A percentile compares a stretch with the other conserved stretches of the same genome.
phyloP scores from a whole-genome alignment of 2,329 filamentous ascomycete species.

The Neonectria hederae region DNA sequence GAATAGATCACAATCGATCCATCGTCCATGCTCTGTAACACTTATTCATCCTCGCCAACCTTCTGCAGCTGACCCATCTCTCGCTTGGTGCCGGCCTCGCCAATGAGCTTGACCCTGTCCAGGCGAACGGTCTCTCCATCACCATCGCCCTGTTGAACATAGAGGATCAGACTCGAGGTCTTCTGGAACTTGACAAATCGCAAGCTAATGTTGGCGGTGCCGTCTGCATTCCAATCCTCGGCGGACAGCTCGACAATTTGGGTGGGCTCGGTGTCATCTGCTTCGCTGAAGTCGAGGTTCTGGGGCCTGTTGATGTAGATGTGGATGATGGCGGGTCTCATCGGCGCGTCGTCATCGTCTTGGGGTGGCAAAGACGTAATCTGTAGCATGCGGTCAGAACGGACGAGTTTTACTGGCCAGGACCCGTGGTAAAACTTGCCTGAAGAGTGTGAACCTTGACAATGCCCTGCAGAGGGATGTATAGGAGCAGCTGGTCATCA shows the following conservation, averaged over 20 bases:
- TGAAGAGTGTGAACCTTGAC: conserved; percentile 88
- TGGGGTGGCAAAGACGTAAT: conserved; percentile 82
- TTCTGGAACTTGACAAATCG: conserved; percentile 99
- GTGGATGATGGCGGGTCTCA: conserved; percentile 84
- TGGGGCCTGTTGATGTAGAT: conserved; percentile 89
- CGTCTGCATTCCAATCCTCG: conserved; percentile 83
- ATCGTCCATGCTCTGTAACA: conserved; percentile 11
- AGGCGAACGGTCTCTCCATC: conserved; percentile 87
- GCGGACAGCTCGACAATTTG: conserved; percentile 80
- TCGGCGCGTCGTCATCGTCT: conserved; percentile 78
- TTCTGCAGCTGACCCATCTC: conserved; percentile 97
- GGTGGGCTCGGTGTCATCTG: conserved; percentile 83
- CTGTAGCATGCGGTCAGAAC: conserved; percentile 56
- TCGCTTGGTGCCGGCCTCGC: conserved; percentile 89
- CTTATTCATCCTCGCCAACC: conserved; percentile 77
- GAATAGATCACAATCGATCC: neutral
- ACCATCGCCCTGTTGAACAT: conserved; percentile 86
- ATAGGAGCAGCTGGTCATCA: conserved; percentile 95
- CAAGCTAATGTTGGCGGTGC: conserved; percentile 76
- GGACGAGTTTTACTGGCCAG: neutral
- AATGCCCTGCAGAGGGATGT: conserved; percentile 85
- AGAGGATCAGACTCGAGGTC: conserved; percentile 85
- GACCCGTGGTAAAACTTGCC: conserved; percentile 50
- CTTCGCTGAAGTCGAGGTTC: conserved; percentile 94
- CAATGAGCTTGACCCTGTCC: conserved; percentile 81